A percentile compares a stretch with the other conserved stretches of the same genome.
Evolutionary conservation across 495 filamentous ascomycete genomes (phyloP).

Genomic region (Xylaria intraflava): DNA sequence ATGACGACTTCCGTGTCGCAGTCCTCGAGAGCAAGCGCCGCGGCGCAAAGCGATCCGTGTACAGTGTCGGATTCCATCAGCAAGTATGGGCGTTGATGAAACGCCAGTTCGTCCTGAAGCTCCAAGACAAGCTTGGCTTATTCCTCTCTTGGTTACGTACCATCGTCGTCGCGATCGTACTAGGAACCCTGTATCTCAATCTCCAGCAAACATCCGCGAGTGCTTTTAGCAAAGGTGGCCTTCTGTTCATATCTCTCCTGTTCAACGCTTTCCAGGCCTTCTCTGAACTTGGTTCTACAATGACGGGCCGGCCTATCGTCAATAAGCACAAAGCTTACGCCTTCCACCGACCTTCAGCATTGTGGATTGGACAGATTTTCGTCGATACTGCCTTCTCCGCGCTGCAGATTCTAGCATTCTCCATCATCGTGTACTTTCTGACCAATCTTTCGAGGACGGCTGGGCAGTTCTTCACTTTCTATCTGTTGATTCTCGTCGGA

Average conservation of each 20-base stretch:
- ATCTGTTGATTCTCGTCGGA: conserved; percentile 59
- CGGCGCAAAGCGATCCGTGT: conserved; percentile 63
- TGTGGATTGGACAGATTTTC: conserved; percentile 73
- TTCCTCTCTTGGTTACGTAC: conserved; percentile 68
- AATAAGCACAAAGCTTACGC: conserved; percentile 76
- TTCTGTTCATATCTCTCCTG: conserved; percentile 66
- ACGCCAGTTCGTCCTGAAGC: conserved; percentile 75
- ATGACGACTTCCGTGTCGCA: conserved; percentile 72
- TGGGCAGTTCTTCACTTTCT: conserved; percentile 75
- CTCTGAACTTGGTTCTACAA: conserved; percentile 61
- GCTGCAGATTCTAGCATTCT: conserved; percentile 61
- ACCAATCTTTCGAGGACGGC: conserved; percentile 56
- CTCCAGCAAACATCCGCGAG: conserved; percentile 57
- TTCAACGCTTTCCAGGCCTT: conserved; percentile 81
- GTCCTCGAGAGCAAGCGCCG: conserved; percentile 71
- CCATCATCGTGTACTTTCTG: conserved; percentile 78
- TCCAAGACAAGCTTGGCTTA: conserved; percentile 75
- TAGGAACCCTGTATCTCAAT: conserved; percentile 73
- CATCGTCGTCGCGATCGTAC: conserved; percentile 67
- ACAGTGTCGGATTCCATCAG: conserved; percentile 69
- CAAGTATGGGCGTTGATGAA: conserved; percentile 80
- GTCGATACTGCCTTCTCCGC: conserved; percentile 69
- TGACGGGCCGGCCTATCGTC: conserved; percentile 66
- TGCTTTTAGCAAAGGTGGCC: conserved; percentile 70
- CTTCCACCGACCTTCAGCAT: conserved; percentile 69